Conservation (phyloP, 768 basidiomycete species). For the Leccinellum rugosiceps region DNA sequence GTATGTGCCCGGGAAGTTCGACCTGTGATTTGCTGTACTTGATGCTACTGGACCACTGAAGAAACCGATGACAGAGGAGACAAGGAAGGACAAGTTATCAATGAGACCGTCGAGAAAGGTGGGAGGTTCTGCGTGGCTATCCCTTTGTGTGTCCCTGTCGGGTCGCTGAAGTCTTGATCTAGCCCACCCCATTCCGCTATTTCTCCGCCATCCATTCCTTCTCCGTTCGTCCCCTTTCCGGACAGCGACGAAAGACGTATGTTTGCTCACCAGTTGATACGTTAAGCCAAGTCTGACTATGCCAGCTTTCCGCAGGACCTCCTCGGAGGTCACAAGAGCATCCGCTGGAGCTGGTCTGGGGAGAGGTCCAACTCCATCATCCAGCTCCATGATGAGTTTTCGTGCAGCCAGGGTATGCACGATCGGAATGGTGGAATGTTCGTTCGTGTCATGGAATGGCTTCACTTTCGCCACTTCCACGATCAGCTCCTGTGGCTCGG, state of each 20-base stretch:
- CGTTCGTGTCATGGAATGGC: constrained; percentile 19
- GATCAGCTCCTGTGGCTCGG: constrained; percentile 11
- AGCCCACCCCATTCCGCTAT: constrained; percentile 6
- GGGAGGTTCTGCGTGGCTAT: neutral
- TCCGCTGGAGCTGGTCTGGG: constrained; percentile 28
- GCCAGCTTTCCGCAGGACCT: constrained; percentile 39
- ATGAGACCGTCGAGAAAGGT: constrained; percentile 22
- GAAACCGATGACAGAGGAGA: constrained; percentile 16
- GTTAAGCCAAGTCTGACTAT: constrained; percentile 48
- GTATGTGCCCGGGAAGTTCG: constrained; percentile 21
- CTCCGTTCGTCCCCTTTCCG: constrained; percentile 32
- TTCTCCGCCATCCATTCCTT: constrained; percentile 6
- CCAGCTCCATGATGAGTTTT: constrained; percentile 50
- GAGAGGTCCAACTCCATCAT: constrained; percentile 34
- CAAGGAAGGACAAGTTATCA: constrained; percentile 11
- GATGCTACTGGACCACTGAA: constrained; percentile 1
- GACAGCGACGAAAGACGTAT: constrained; percentile 58
- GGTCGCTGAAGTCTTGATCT: constrained; percentile 15
- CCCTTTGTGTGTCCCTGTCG: neutral
- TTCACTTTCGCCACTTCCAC: constrained; percentile 26
- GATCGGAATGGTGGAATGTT: constrained; percentile 26
- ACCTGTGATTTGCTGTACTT: neutral
- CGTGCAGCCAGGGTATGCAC: constrained; percentile 57
- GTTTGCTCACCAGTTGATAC: constrained; percentile 49
- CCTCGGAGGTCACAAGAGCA: constrained; percentile 24